Base-by-base conservation (phyloP, 2,329 filamentous ascomycete genomes). In the Colletotrichum somersetense region DNA sequence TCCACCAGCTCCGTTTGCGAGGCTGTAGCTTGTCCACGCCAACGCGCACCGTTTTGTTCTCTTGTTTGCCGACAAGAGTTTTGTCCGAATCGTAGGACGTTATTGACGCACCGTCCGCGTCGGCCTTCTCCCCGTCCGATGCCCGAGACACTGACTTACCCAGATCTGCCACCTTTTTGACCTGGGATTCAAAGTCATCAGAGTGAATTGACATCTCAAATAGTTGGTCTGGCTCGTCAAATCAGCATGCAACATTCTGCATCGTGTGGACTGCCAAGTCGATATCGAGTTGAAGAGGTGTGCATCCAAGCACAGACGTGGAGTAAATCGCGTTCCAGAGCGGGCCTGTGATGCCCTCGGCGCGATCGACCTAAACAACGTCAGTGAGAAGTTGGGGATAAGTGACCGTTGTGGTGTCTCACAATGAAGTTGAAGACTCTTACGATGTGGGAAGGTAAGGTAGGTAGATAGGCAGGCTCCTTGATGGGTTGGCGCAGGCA, bases 191-290 rank as follows among this genome's bases (percentile, higher is more conserved):
- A 7, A 52, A 12, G n/a, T 38, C 59, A 20, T 14, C 30, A 8
- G 23, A 50, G 18, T 33, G 48, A n/a, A 63, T 23, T 8, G 62
- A 35, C 11, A 44, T 50, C 12, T 44, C 30, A 18, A 52, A 53
- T 12, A 63, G 42, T 1, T 18, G 6, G 23, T 33, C 26, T 14
- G 55, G 46, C 35, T 63, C 48, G 10, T n/a, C 48, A 20, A 55
- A 55, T 35, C 62, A 63, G 18, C 35, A 23, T 11, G 42, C 48
- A 30, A 55, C 14, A 14, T 44, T 30, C 18, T 44, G 55, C 5
- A 40, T 63, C n/a, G 50, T 42, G 62, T 44, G 55, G 38, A 55
- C 35, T 4, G 23, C 38, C 62, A 63, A 44, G 38, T 63, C 48
- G n/a, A 63, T n/a, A 16, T 63, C 62, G 23, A 63, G 35, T 18